A percentile compares a stretch with the other conserved stretches of the same genome.
These are phyloP conservation scores for Hypsizygus ulmarius DNA, from an alignment of 1,284 basidiomycete species.

Conservation along the genomic window DNA sequence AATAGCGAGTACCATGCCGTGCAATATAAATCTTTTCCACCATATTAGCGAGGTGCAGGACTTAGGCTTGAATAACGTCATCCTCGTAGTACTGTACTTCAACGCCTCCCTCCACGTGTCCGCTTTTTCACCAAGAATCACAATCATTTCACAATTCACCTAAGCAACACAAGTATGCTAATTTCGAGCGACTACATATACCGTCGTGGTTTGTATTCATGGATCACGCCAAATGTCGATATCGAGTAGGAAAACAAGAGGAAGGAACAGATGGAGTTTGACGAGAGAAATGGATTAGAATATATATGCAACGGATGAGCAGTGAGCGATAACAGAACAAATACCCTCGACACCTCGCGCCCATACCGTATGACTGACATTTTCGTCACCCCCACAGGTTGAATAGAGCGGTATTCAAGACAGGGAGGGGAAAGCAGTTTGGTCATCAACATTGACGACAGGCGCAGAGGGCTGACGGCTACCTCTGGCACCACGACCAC, in stretches of 20 bases:
- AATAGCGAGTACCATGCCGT: constrained; percentile 60
- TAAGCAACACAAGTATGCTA: not conserved
- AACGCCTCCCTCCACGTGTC: constrained; percentile 1
- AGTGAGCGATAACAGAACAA: constrained; percentile 11
- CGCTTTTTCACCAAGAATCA: not conserved
- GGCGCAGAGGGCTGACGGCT: constrained; percentile 28
- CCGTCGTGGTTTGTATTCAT: constrained; percentile 28
- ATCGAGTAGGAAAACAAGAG: constrained; percentile 20
- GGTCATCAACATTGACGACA: constrained; percentile 69
- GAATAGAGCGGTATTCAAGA: constrained; percentile 37
- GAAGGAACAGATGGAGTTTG: constrained; percentile 22
- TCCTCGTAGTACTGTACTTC: too few relatives aligned
- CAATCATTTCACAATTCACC: not conserved
- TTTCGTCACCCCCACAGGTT: constrained; percentile 13
- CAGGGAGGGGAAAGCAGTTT: constrained; percentile 82
- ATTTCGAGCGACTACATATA: constrained; percentile 7
- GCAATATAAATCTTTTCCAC: constrained; percentile 78
- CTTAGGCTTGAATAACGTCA: too few relatives aligned
- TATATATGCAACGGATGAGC: constrained; percentile 16
- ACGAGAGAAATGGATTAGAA: constrained; percentile 21
- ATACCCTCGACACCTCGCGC: constrained; percentile 9
- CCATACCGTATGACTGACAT: constrained; percentile 15
- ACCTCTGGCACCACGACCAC: constrained; percentile 40
- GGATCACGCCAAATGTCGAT: constrained; percentile 22
- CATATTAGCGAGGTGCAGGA: constrained; percentile 27